Base-by-base conservation (phyloP, 1,284 basidiomycete species). In the Ganoderma meredithae region DNA sequence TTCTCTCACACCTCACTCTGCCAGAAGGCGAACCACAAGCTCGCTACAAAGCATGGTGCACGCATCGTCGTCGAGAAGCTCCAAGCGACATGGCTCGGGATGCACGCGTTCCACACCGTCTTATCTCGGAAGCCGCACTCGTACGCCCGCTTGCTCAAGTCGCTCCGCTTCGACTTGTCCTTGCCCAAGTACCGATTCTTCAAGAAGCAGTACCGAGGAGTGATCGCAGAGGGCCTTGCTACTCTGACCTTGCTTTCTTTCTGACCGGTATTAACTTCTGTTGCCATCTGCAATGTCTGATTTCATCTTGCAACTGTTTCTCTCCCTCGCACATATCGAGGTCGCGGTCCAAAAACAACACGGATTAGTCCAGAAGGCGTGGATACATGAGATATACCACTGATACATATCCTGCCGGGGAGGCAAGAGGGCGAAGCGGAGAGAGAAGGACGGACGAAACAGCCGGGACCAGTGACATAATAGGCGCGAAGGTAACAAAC, bases 31-130 rank as follows among this genome's bases (percentile, higher is more conserved):
- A 76, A 74, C n/a, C 84, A 83, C 60, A 83, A 81, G 64, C 75
- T 85, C 49, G 84, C 85, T 19, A 80, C 77, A 58, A 71, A 77
- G 8, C 77, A 81, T 60, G 77, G 77, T 13, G 84, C 80, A 3
- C 75, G 71, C 36, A 84, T 81, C 52, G 76, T 80, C 19, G 77
- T 91, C 59, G 79, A 85, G 62, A 89, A 86, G 77, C 69, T 76
- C 2, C 82, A 86, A 49, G 88, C 92, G 43, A 75, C 84, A 36
- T 95, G 91, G 94, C 84, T 97, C n/a, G 94, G 95, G 17, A 85
- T 84, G 58, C 88, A 90, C 69, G 95, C 95, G 1, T 94, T 96
- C 76, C 83, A 88, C 71, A 81, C 84, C 13, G 85, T 95, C 43
- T 78, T 96, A 3, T 82, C 82, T 1, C 82, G 80, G 40, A 92